Evolutionary conservation across 2,329 filamentous ascomycete genomes (phyloP), one percentile per base, ranked within the genome.

Genomic region (Aspergillus transmontanensis): DNA sequence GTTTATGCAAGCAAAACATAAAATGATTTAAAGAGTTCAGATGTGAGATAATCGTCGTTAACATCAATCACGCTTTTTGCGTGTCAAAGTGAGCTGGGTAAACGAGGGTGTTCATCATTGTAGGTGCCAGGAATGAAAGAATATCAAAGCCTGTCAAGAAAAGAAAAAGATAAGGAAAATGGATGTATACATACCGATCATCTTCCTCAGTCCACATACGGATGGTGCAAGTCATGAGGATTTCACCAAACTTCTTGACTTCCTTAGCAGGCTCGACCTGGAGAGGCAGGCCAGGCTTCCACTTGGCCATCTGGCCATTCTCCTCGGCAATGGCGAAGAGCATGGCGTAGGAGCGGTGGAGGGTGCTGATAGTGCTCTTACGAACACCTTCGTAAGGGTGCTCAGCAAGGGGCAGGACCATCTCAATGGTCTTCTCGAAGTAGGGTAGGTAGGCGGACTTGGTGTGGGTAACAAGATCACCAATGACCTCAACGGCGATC

Each of bases 41-140:
- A 72, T 75, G 61, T 77, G 45, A 71, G 67, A 76, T 72, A 79
- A 87, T 86, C 90, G 93, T 84, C 68, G 81, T 96, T 95, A 89
- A 89, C 92, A 93, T 91, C 93, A 96, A 89, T 82, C 88, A 88
- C 91, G 88, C 77, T 82, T 82, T 86, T 83, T 86, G 82, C 86
- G 92, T 89, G 90, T 98, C 91, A 92, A 92, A 97, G 94, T 97
- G 94, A 97, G 94, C 94, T 97, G 94, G 93, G 94, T 94, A 94
- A 75, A 94, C 92, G 92, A 89, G 84, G 63, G 87, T 84, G 81
- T 51, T 97, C 93, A 97, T 97, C 93, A 93, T 89, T 58, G 45
- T 54, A 60, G 11, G 64, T 45, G 32, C 53, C 50, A 51, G 46
- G 53, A 32, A 26, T 5, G 28, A 28, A 36, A 16, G 26, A 26